Conservation (phyloP, 2,329 filamentous ascomycete species). For the Fusarium illudens region DNA sequence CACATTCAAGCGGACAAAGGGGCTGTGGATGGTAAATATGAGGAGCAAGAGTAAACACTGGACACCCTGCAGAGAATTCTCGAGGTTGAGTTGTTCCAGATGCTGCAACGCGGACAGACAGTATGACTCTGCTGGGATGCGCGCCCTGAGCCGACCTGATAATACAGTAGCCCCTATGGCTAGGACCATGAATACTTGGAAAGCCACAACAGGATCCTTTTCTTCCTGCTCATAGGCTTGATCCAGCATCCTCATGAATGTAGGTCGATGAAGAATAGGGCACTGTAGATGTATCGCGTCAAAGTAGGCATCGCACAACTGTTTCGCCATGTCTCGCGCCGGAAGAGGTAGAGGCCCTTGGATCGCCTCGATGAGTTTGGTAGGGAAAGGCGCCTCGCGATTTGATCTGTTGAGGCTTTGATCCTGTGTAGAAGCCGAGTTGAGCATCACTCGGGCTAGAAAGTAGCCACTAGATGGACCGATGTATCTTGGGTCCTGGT, state of each 20-base stretch:
- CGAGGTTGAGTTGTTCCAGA: constrained; percentile 56
- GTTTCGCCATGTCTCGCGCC: constrained; percentile 47
- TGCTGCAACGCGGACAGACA: constrained; percentile 57
- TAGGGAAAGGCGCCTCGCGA: constrained; percentile 31
- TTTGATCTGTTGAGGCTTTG: constrained; percentile 8
- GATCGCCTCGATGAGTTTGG: constrained; percentile 45
- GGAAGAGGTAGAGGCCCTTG: constrained; percentile 47
- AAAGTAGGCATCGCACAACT: constrained; percentile 58
- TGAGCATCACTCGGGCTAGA: constrained; percentile 59
- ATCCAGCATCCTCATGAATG: constrained; percentile 52
- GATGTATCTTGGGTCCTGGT: constrained; percentile 60
- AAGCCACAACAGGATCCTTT: constrained; percentile 46
- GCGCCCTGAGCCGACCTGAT: constrained; percentile 53
- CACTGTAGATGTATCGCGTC: constrained; percentile 57
- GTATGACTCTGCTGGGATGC: constrained; percentile 58
- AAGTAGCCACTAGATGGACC: constrained; percentile 65
- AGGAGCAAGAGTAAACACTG: constrained; percentile 58
- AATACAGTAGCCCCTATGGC: constrained; percentile 58
- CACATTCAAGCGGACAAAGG: constrained; percentile 57
- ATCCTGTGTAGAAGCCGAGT: constrained; percentile 45
- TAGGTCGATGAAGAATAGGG: constrained; percentile 58
- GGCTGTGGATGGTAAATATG: constrained; percentile 61
- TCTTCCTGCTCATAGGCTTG: constrained; percentile 46
- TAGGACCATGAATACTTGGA: constrained; percentile 63
- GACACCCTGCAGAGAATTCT: constrained; percentile 58